phyloP scores from a whole-genome alignment of 306 rosid genomes.

The Cicer arietinum region DNA sequence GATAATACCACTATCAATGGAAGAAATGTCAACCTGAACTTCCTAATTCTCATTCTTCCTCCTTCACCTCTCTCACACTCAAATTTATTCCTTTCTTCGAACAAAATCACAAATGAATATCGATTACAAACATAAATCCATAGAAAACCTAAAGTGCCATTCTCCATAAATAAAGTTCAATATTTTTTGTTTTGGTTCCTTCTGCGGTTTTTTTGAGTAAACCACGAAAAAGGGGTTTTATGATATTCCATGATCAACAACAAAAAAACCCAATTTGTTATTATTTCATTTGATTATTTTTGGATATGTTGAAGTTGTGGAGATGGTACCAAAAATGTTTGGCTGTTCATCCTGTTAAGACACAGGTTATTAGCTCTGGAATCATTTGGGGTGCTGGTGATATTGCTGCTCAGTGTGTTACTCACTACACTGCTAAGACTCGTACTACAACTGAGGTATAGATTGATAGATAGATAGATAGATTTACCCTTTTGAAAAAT shows the following conservation, averaged over 20 bases:
- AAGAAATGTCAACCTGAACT: slow-evolving; percentile 39
- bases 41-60: slow-evolving; percentile 7
- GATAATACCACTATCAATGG: background rate
- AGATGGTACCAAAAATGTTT: slow-evolving; percentile 63
- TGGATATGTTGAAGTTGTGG: slow-evolving; percentile 63
- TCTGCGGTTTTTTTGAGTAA: background rate
- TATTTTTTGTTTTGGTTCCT: background rate
- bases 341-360: slow-evolving; percentile 64
- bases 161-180: background rate
- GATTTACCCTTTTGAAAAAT: background rate
- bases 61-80: background rate
- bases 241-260: slow-evolving; percentile 30
- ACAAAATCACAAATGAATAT: background rate
- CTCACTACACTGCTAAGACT: slow-evolving; percentile 45
- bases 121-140: background rate
- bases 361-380: slow-evolving; percentile 67
- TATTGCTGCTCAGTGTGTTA: slow-evolving; percentile 63
- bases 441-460: background rate
- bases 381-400: slow-evolving; percentile 69
- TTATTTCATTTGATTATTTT: slow-evolving; percentile 1
- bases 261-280: background rate
- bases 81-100: slow-evolving; percentile 15
- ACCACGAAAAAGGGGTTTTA: slow-evolving; percentile 27
- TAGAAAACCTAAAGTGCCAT: background rate
- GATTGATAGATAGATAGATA: background rate